Percentiles rank a stretch among this genome's conserved stretches.
These are phyloP conservation scores for Hippophae tibetana DNA, from an alignment of 306 rosid species.

Conservation along the genomic window DNA sequence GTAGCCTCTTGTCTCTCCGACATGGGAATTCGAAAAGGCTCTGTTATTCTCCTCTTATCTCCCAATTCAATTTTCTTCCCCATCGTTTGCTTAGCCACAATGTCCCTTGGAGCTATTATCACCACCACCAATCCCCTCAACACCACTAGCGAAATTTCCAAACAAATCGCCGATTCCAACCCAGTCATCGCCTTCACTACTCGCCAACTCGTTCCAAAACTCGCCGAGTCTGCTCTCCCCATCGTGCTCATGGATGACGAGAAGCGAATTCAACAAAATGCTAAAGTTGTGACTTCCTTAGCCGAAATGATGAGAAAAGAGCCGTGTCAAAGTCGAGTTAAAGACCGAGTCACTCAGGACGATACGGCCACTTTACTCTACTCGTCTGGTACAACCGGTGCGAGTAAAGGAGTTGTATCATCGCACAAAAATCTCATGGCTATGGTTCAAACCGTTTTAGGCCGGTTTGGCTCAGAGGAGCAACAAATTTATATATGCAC, in stretches of 20 bases:
- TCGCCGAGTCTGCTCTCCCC: constrained; percentile 36
- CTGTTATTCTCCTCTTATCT: constrained; percentile 69
- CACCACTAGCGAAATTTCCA: constrained; percentile 63
- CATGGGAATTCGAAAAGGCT: constrained; percentile 62
- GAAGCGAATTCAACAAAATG: neutral
- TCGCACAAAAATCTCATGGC: constrained; percentile 67
- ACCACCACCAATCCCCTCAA: constrained; percentile 93
- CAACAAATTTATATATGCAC: constrained; percentile 62
- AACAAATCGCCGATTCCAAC: constrained; percentile 66
- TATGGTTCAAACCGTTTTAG: constrained; percentile 40
- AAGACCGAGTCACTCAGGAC: constrained; percentile 47
- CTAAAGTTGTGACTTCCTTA: constrained; percentile 23
- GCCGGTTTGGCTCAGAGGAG: constrained; percentile 29
- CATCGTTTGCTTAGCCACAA: constrained; percentile 63
- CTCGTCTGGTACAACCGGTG: constrained; percentile 88
- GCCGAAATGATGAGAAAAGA: constrained; percentile 41
- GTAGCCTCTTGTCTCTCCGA: constrained; percentile 47
- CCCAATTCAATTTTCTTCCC: constrained; percentile 80
- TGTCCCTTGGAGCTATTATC: constrained; percentile 84
- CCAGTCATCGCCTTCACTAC: constrained; percentile 71
- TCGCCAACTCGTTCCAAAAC: constrained; percentile 38
- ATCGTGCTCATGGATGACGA: constrained; percentile 47
- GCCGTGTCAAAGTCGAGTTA: constrained; percentile 16
- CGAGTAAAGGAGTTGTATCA: constrained; percentile 80
- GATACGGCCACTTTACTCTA: constrained; percentile 81